Conservation (phyloP, 345 rosid genomes). For the Aquilaria malaccensis region DNA sequence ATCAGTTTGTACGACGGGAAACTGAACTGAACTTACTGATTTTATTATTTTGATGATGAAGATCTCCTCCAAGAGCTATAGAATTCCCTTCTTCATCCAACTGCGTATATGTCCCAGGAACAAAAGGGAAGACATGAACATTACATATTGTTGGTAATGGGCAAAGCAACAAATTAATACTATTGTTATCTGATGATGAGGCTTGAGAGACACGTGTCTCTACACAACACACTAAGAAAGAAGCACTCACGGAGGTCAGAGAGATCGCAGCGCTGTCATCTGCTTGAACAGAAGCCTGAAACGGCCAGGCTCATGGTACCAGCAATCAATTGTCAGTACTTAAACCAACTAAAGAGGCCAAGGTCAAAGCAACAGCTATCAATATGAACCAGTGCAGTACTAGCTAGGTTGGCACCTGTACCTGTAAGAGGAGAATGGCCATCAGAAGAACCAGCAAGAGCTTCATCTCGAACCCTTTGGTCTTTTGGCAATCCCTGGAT, state of each 20-base stretch:
- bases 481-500: too few species aligned
- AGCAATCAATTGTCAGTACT: not conserved
- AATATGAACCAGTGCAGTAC: not conserved
- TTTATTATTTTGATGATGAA: constrained; percentile 12
- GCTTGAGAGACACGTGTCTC: not conserved
- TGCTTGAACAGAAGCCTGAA: constrained; percentile 19
- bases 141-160: not conserved
- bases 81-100: constrained; percentile 15
- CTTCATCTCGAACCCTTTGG: constrained; percentile 17
- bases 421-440: constrained; percentile 22
- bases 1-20: not conserved
- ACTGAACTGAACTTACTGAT: constrained; percentile 24
- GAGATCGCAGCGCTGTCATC: constrained; percentile 7
- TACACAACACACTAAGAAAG: not conserved
- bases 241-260: constrained; percentile 15
- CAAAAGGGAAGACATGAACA: not conserved
- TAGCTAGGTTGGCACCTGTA: not conserved
- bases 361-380: too few species aligned
- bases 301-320: not conserved
- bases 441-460: constrained; percentile 16
- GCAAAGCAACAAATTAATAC: not conserved
- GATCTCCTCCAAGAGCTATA: constrained; percentile 13
- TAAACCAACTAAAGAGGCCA: not conserved
- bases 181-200: not conserved
- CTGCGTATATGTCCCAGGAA: constrained; percentile 7